Evolutionary conservation across 2,329 filamentous ascomycete genomes (phyloP).

Genomic region (Monilinia laxa): DNA sequence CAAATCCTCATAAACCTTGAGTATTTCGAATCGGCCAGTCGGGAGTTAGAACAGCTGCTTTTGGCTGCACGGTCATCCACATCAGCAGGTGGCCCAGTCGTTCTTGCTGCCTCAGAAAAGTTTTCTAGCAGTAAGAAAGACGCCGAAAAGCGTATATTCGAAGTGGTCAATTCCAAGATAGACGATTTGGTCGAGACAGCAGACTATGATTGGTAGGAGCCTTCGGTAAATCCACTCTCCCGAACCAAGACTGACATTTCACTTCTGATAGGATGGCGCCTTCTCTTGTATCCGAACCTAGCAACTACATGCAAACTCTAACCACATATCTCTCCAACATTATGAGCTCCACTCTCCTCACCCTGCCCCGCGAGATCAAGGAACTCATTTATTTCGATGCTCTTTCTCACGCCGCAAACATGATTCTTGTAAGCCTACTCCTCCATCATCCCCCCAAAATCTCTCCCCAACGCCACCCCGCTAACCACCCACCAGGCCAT

Average conservation of each 20-base stretch:
- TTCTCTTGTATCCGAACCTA: constrained; percentile 68
- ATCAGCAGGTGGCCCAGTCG: constrained; percentile 76
- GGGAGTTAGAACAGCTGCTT: constrained; percentile 82
- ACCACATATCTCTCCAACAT: constrained; percentile 93
- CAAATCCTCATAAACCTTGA: constrained; percentile 98
- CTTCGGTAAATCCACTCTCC: background rate
- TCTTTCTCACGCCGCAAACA: constrained; percentile 82
- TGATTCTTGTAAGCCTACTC: constrained; percentile 64
- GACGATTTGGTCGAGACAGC: constrained; percentile 96
- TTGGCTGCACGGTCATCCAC: constrained; percentile 81
- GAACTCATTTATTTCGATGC: constrained; percentile 98
- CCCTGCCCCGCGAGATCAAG: constrained; percentile 93
- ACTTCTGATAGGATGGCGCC: constrained; percentile 51
- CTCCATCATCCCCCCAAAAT: background rate
- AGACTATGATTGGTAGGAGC: constrained; percentile 82
- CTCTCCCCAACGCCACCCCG: constrained; percentile 13
- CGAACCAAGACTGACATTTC: constrained; percentile 21
- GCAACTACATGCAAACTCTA: constrained; percentile 92
- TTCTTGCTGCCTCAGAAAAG: constrained; percentile 77
- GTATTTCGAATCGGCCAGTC: constrained; percentile 92
- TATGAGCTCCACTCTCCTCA: constrained; percentile 91
- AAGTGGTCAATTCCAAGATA: constrained; percentile 97
- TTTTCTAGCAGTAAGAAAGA: constrained; percentile 92
- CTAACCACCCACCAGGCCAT: constrained; percentile 27
- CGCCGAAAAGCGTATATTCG: constrained; percentile 96